These are phyloP conservation scores for Brassica carinata DNA, from an alignment of 345 rosid genomes.

Conservation along the genomic window DNA sequence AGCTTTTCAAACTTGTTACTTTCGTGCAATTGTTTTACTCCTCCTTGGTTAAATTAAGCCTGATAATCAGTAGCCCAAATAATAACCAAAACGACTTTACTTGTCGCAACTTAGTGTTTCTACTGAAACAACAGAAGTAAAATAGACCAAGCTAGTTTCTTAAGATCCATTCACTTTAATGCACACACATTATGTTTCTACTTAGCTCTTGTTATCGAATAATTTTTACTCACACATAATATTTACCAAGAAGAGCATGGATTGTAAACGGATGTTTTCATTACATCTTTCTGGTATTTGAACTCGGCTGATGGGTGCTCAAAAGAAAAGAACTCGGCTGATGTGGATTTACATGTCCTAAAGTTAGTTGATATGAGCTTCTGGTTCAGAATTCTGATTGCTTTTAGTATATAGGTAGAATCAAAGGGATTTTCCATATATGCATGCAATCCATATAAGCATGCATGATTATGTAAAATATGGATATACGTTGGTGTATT, in stretches of 20 bases:
- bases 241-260: background rate
- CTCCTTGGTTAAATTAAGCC: background rate
- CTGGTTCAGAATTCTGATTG: background rate
- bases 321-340: too few relatives aligned
- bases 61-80: background rate
- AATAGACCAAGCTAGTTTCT: background rate
- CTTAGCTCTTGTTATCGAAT: background rate
- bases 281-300: background rate
- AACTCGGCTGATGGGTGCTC: background rate
- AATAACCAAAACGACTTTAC: background rate
- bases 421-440: background rate
- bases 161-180: background rate
- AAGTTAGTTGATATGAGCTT: background rate
- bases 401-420: background rate
- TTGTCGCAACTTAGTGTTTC: too few relatives aligned
- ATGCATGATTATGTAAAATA: constrained; percentile 2
- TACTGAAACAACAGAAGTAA: background rate
- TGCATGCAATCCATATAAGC: background rate
- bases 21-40: background rate
- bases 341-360: background rate
- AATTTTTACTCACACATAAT: background rate
- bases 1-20: background rate
- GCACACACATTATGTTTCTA: background rate
- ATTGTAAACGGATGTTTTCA: background rate
- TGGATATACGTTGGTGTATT: constrained; percentile 14